Evolutionary conservation across 2,329 filamentous ascomycete species (phyloP), one percentile per base, ranked within the genome.

Genomic region (Penicillium sp.): DNA sequence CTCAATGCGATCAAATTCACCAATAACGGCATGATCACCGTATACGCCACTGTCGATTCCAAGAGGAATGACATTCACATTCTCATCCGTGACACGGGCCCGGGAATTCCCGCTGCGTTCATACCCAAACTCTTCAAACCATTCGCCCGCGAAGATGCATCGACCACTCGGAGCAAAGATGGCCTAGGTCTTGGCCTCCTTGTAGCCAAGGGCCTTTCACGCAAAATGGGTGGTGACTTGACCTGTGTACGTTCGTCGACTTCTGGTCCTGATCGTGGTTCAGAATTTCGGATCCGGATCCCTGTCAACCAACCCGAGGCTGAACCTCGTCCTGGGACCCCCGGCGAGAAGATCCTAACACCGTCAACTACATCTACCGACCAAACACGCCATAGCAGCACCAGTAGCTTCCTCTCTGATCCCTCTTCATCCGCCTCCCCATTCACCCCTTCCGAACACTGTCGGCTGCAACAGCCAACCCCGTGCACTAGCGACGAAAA

Each of bases 1-100:
- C 61, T 83, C 27, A 88, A 88, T 62, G 84, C 84, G 3, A 76
- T 87, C 59, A 88, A 88, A 63, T 88, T 88, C 60, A 87, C 84
- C 0, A 81, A 86, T 49, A 75, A 76, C 46, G 84, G 85, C 6
- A 73, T 69, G 11, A 84, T 88, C 47, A 77, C 70, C 2, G 69
- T 88, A 11, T 68, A 67, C 39, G 80, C 78, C 3, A 76, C 73
- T 5, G 71, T 83, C 35, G 80, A 77, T 45, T 66, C 68, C 29
- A 77, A 73, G 45, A 63, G 67, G 4, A 75, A 77, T 29, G 80
- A 80, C 60, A 74, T 87, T 35, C 72, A 82, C 37, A 80, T 87
- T 61, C 80, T 75, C 53, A 76, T 88, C 47, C 73, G 75, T 13
- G 85, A 88, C 65, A 86, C 83, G 14, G 85, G 85, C 7, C 80